phyloP scores from a whole-genome alignment of 208 protist species.

The Trypanosoma melophagium region DNA sequence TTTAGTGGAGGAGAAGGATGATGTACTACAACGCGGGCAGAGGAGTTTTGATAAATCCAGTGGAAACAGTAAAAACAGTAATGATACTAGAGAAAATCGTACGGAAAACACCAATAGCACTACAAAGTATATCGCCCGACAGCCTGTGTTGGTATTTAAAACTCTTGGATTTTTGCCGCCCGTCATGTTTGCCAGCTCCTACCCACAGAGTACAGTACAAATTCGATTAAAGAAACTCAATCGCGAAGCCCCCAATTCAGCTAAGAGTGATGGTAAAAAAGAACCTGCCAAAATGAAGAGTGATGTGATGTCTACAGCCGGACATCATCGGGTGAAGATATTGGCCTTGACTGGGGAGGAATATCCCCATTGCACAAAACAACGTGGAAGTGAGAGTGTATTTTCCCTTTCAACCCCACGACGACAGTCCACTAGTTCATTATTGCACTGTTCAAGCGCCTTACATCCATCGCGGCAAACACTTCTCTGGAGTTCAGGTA shows the following conservation, averaged over 20 bases:
- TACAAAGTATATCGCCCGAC: neutral
- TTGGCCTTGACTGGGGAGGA: neutral
- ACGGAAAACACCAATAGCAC: too few relatives aligned
- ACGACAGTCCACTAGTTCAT: conserved; percentile 10
- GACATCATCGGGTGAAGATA: neutral
- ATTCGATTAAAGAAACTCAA: neutral
- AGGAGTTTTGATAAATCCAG: too few relatives aligned
- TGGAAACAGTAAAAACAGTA: too few relatives aligned
- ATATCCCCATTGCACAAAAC: neutral
- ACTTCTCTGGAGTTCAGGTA: neutral
- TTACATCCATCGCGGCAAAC: neutral
- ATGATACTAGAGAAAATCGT: too few relatives aligned
- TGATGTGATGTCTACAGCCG: neutral
- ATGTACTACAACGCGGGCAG: too few relatives aligned
- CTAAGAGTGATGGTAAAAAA: neutral
- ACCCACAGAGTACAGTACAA: neutral
- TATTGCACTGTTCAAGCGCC: neutral
- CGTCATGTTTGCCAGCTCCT: neutral
- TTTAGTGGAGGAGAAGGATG: neutral
- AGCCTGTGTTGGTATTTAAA: neutral
- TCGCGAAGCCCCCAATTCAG: neutral
- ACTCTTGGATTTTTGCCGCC: neutral
- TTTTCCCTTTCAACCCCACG: conserved; percentile 13
- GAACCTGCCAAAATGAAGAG: neutral
- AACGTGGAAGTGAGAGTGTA: conserved; percentile 12